Percentiles rank a stretch among this genome's conserved stretches.
Evolutionary conservation across 225 moss, liverwort and hornwort genomes (phyloP).

Genomic region (Pseudoscleropodium purum): DNA sequence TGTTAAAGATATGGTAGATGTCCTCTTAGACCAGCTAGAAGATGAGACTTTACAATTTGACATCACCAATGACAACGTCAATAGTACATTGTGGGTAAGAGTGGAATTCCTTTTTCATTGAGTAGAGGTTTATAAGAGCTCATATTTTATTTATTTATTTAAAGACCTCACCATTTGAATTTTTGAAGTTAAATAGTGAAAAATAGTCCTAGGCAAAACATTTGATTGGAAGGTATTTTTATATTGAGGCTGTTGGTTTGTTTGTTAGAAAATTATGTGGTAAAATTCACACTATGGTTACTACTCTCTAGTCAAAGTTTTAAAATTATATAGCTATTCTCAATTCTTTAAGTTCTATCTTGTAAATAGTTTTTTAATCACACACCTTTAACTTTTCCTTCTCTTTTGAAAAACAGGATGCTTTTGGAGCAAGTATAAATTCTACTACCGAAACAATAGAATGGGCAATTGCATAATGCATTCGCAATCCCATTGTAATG

Average conservation of each 20-base stretch:
- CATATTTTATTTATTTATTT: neutral
- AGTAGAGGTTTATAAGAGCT: rapidly evolving
- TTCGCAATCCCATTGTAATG: too few relatives aligned
- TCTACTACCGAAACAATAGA: too few relatives aligned
- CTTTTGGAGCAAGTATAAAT: too few relatives aligned
- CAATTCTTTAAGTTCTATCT: neutral
- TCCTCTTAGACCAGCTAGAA: neutral
- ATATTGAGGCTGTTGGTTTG: rapidly evolving
- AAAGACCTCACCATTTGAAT: neutral
- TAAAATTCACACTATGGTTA: neutral
- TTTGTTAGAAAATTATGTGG: neutral
- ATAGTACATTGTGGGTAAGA: neutral
- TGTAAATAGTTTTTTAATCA: too few relatives aligned
- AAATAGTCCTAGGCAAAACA: rapidly evolving
- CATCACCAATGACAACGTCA: neutral
- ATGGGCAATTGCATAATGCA: too few relatives aligned
- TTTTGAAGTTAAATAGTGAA: neutral
- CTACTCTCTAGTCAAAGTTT: neutral
- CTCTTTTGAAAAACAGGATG: too few relatives aligned
- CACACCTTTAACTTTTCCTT: too few relatives aligned
- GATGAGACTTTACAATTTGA: neutral
- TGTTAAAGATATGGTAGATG: neutral
- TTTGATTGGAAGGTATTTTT: neutral
- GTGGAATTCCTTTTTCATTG: neutral
- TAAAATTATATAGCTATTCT: neutral